Evolutionary conservation across 2,329 filamentous ascomycete genomes (phyloP).

Genomic region (Arthrobotrys musiformis): DNA sequence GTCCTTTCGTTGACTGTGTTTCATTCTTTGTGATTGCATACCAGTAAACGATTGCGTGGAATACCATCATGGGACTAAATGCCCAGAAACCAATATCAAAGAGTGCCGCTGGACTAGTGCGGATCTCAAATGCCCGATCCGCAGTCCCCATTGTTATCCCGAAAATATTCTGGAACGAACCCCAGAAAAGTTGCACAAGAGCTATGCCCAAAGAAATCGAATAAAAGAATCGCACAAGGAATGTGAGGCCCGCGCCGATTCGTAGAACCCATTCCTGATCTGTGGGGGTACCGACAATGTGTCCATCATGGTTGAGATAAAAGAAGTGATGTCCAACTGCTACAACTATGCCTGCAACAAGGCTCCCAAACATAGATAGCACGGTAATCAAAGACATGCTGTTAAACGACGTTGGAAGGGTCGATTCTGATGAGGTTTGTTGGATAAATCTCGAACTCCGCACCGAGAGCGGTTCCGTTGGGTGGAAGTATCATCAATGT

Average conservation of each 20-base stretch:
- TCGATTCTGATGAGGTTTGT: neutral
- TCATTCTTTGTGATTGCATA: constrained; percentile 6
- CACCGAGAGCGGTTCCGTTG: neutral
- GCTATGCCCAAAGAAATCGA: constrained; percentile 18
- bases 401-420: neutral
- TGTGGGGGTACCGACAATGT: neutral
- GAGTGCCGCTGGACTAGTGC: constrained; percentile 21
- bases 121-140: constrained; percentile 24
- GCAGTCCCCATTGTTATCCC: constrained; percentile 11
- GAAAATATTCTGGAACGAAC: neutral
- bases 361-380: constrained; percentile 22
- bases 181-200: constrained; percentile 38
- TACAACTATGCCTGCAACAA: constrained; percentile 12
- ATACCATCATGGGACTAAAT: constrained; percentile 21
- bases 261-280: constrained; percentile 37
- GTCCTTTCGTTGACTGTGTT: constrained; percentile 6
- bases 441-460: neutral
- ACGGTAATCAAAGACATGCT: constrained; percentile 4
- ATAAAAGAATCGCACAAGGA: constrained; percentile 36
- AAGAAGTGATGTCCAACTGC: constrained; percentile 44
- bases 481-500: neutral
- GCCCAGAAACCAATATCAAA: constrained; percentile 39
- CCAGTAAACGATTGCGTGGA: constrained; percentile 36
- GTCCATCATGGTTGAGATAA: constrained; percentile 26
- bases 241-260: constrained; percentile 24